These are phyloP conservation scores for Aspergillus heteromorphus DNA, from an alignment of 495 filamentous ascomycete genomes.

Conservation along the genomic window DNA sequence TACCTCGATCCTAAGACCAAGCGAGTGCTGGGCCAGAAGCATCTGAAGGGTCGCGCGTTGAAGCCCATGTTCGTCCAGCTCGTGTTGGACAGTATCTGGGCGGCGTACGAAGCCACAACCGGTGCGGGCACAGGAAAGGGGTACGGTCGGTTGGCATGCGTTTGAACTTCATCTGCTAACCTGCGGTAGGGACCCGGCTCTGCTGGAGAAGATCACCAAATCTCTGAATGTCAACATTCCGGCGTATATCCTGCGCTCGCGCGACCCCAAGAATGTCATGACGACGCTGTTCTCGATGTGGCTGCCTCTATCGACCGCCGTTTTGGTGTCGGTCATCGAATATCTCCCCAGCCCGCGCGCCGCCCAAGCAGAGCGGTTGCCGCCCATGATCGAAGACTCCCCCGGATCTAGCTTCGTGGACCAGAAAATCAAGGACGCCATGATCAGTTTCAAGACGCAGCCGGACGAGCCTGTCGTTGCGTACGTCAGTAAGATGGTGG, in stretches of 20 bases:
- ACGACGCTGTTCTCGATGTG: slow-evolving; percentile 82
- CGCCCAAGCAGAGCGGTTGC: slow-evolving; percentile 81
- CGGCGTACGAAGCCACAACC: slow-evolving; percentile 86
- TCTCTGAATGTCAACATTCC: slow-evolving; percentile 79
- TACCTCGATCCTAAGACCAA: slow-evolving; percentile 98
- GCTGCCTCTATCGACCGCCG: slow-evolving; percentile 88
- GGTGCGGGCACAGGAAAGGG: slow-evolving; percentile 78
- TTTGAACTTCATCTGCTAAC: slow-evolving; percentile 25
- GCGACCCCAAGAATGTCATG: slow-evolving; percentile 77
- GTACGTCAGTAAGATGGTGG: slow-evolving; percentile 98
- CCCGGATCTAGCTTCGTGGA: slow-evolving; percentile 70
- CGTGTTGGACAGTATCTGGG: slow-evolving; percentile 95
- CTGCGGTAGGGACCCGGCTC: slow-evolving; percentile 59
- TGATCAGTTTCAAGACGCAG: slow-evolving; percentile 68
- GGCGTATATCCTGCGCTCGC: slow-evolving; percentile 74
- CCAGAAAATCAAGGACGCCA: slow-evolving; percentile 63
- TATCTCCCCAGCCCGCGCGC: slow-evolving; percentile 78
- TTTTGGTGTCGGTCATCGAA: slow-evolving; percentile 90
- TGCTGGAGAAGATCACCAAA: slow-evolving; percentile 93
- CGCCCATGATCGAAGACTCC: slow-evolving; percentile 71
- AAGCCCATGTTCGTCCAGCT: slow-evolving; percentile 99
- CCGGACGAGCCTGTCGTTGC: slow-evolving; percentile 76
- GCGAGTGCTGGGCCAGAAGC: slow-evolving; percentile 81
- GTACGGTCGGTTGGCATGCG: slow-evolving; percentile 39
- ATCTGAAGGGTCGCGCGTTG: slow-evolving; percentile 81